Base-by-base conservation (phyloP, 2,329 filamentous ascomycete species). In the Paecilomyces niveus region DNA sequence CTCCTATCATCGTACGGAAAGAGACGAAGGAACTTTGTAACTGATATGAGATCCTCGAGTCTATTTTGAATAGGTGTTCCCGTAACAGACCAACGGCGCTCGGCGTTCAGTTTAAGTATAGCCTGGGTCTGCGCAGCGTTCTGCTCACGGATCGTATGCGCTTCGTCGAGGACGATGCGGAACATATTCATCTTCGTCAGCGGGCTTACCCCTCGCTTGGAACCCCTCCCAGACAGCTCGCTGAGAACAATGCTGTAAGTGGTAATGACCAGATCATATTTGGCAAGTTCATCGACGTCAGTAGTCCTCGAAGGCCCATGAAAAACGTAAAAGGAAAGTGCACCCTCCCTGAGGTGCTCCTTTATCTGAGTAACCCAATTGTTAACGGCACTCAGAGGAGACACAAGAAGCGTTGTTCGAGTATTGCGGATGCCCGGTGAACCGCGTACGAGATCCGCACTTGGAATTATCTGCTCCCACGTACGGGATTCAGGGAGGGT, bases 281-380 rank as follows among this genome's bases (percentile, higher is more conserved):
- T 77, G 0, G 87, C 82, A 15, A 99, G 83, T 64, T 85, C 83
- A 6, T 82, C 78, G 0, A 85, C 74, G 62, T 92, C 85, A 61
- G 87, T 89, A 62, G 84, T 86, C 6, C 94, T 85, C 64, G 85
- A 87, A 0, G 85, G 79, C 2, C 94, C 94, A 71, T 99, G 94
- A 64, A 97, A 97, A 57, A 94, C 84, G 70, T 94, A 90, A 68
- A 85, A 90, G 1, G 79, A 86, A 18, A 97, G 70, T 7, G 82
- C 76, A 0, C 80, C 82, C 0, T 83, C 80, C 54, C 83, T 80
- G 53, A 96, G 79, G 72, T 99, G 94, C 59, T 89, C 83, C 66
- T 88, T 88, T 61, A 97, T 90, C 73, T 99, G 94, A 64, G 92
- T 86, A 66, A 93, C 89, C 94, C 94, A 99, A 68, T 97, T 99